Percentiles rank a stretch among this genome's conserved stretches.
These are phyloP conservation scores for Lophiostoma macrostomum DNA, from an alignment of 495 filamentous ascomycete species.

Conservation along the genomic window DNA sequence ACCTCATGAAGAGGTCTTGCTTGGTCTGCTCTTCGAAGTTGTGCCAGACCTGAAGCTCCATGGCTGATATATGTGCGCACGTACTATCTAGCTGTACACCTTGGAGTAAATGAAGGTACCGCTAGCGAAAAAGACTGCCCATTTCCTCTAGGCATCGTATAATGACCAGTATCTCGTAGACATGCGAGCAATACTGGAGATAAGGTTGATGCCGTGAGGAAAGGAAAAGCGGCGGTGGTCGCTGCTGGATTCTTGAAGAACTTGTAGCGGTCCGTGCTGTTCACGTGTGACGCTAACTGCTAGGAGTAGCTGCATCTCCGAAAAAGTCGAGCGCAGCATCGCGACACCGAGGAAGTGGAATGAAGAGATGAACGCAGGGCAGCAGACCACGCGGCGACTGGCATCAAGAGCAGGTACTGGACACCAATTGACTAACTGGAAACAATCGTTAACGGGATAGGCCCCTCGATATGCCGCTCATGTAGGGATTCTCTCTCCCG, in stretches of 20 bases:
- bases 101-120: constrained; percentile 59
- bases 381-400: constrained; percentile 36
- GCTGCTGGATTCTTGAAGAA: not conserved
- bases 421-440: not conserved
- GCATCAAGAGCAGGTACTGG: constrained; percentile 32
- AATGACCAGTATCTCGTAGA: constrained; percentile 62
- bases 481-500: constrained; percentile 33
- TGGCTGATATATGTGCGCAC: constrained; percentile 50
- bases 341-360: not conserved
- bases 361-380: constrained; percentile 37
- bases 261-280: not conserved
- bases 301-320: too few species aligned
- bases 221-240: not conserved
- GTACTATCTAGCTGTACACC: constrained; percentile 71
- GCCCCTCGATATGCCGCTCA: constrained; percentile 36
- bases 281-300: constrained; percentile 27
- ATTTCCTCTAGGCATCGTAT: constrained; percentile 56
- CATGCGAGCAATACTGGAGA: constrained; percentile 53
- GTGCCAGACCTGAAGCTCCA: not conserved
- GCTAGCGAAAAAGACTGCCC: constrained; percentile 70
- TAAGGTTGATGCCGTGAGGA: constrained; percentile 52
- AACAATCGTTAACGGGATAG: constrained; percentile 7
- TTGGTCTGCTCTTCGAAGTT: not conserved
- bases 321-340: too few species aligned
- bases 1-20: too few species aligned